Percentiles rank a stretch among this genome's conserved stretches.
Conservation (phyloP, 139 green algal species). For the Penium margaritaceum region DNA sequence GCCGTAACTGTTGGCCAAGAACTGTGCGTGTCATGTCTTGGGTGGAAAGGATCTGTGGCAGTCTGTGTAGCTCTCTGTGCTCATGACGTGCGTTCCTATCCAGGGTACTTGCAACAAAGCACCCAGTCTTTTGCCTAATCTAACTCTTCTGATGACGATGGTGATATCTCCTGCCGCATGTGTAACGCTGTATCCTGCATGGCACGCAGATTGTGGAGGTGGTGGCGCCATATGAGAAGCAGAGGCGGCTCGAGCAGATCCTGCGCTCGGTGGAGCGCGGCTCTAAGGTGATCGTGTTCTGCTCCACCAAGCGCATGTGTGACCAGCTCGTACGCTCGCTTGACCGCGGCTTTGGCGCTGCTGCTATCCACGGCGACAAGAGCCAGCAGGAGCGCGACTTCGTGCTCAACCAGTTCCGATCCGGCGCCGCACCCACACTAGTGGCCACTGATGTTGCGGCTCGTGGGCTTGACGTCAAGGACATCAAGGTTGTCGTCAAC, state of each 20-base stretch:
- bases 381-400: constrained; percentile 82
- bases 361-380: constrained; percentile 91
- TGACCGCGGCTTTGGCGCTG: constrained; percentile 45
- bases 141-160: no score
- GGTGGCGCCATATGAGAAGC: constrained; percentile 61
- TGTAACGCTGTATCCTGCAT: constrained; percentile 86
- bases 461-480: constrained; percentile 69
- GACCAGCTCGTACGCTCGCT: constrained; percentile 64
- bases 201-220: constrained; percentile 60
- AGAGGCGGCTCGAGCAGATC: constrained; percentile 57
- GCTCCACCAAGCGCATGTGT: constrained; percentile 85
- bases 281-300: constrained; percentile 80
- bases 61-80: no score
- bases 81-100: no score
- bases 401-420: constrained; percentile 60
- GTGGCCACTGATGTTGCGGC: constrained; percentile 54
- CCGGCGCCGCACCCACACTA: background rate
- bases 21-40: no score
- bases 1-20: no score
- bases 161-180: constrained; percentile 75
- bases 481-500: constrained; percentile 77
- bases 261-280: constrained; percentile 58
- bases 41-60: no score
- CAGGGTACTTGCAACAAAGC: no score
- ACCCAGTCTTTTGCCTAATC: no score